Evolutionary conservation across 352 stramenopile genomes (phyloP), one percentile per base, ranked within the genome.

Genomic region (Phytophthora hybrid): DNA sequence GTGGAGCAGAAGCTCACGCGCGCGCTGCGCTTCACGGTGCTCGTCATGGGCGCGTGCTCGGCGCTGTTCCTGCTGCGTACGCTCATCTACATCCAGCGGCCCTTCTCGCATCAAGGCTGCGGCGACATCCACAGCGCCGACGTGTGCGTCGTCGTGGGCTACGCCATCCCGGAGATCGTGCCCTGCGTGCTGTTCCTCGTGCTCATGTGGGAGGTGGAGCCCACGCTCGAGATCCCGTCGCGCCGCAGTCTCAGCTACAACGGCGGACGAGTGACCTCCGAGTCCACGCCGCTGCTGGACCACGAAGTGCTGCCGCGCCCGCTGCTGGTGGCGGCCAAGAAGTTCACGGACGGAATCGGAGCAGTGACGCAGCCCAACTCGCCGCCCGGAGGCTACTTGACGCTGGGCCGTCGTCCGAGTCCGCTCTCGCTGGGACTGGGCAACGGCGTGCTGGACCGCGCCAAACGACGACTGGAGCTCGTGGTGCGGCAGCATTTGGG

Each of bases 141-240:
- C 47, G 73, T 84, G 19, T 96, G 88, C 65, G 78, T 96, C 19
- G 59, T 93, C 23, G 76, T 96, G 10, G 89, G 88, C 18, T 94
- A 95, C 52, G 81, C 75, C 5, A 72, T 96, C 0, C 87, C 88
- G 0, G 89, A 96, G 71, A 77, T 93, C 53, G 71, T 95, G 26
- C 88, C 89, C 0, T 91, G 85, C 63, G 70, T 75, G 49, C 73
- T 95, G n/a, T 96, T 96, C 63, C 68, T 96, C 1, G 73, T 93
- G 52, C 73, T 96, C n/a, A 95, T 96, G 89, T 94, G 87, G 87
- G 83, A 96, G 31, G 88, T 95, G 32, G 88, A 96, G 56, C 87
- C 89, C 13, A 81, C 87, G 46, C 69, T 94, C 34, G 81, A 90
- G 62, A 82, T 94, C 49, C 84, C 83, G 32, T 84, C 85, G 1